These are phyloP conservation scores for Eucalyptus erythrocorys DNA, from an alignment of 345 rosid genomes.

Conservation along the genomic window DNA sequence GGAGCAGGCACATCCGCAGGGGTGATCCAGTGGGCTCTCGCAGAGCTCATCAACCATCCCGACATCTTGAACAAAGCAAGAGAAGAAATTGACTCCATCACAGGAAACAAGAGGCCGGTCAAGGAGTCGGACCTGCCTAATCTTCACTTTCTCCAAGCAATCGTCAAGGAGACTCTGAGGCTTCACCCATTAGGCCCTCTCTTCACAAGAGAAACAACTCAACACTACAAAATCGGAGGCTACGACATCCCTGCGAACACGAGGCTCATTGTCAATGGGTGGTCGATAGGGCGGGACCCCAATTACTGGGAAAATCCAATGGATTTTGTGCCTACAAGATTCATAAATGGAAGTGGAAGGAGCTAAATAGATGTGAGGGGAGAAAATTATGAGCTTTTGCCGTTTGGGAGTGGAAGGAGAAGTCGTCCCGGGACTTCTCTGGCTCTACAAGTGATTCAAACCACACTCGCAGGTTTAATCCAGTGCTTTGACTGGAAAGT, in stretches of 20 bases:
- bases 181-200: background rate
- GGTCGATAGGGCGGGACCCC: background rate
- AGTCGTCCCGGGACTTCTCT: background rate
- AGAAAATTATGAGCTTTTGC: background rate
- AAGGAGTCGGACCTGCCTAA: background rate
- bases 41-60: constrained; percentile 1
- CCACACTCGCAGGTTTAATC: background rate
- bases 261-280: background rate
- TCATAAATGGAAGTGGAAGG: background rate
- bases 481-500: background rate
- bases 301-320: background rate
- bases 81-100: background rate
- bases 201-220: background rate
- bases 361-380: background rate
- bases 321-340: background rate
- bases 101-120: background rate
- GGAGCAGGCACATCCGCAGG: background rate
- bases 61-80: background rate
- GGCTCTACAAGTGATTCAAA: background rate
- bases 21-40: background rate
- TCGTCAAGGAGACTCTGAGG: background rate
- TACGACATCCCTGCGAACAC: background rate
- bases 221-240: background rate
- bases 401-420: background rate
- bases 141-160: background rate